Evolutionary conservation across 768 basidiomycete species (phyloP).

Genomic region (Pluteus cervinus): DNA sequence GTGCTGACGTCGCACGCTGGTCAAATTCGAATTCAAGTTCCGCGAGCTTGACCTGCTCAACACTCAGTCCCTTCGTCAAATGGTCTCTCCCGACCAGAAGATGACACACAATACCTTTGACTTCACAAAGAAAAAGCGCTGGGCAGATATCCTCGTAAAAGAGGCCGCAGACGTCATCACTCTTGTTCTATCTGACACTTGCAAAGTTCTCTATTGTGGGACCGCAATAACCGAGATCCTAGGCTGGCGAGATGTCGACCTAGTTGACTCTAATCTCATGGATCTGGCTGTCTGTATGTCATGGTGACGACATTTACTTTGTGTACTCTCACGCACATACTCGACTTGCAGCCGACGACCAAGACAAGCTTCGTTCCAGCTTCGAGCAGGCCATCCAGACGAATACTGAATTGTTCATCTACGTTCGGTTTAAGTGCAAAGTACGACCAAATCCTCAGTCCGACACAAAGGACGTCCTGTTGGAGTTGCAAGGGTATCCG

Average conservation of each 20-base stretch:
- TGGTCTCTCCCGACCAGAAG: too few species aligned
- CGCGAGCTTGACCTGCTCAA: too few species aligned
- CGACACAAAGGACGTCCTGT: conserved; percentile 45
- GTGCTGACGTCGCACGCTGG: too few species aligned
- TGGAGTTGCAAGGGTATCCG: conserved; percentile 66
- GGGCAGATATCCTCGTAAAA: conserved; percentile 74
- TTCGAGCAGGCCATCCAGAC: conserved; percentile 52
- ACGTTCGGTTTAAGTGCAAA: conserved; percentile 55
- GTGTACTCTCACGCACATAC: conserved; percentile 5
- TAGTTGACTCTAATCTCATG: conserved; percentile 60
- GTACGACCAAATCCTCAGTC: conserved; percentile 14
- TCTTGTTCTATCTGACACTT: conserved; percentile 58
- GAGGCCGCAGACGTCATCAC: conserved; percentile 72
- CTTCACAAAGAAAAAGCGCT: conserved; percentile 82
- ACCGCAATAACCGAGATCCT: conserved; percentile 63
- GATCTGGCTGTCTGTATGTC: conserved; percentile 61
- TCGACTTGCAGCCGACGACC: conserved; percentile 47
- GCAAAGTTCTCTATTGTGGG: conserved; percentile 65
- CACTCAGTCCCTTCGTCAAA: too few species aligned
- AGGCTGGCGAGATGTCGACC: conserved; percentile 71
- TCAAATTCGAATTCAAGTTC: too few species aligned
- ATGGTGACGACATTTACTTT: conserved; percentile 2
- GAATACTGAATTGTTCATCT: conserved; percentile 46
- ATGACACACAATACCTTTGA: conserved; percentile 69
- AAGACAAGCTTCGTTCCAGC: conserved; percentile 42